These are phyloP conservation scores for Mortierella antarctica DNA, from an alignment of 192 early-diverging fungal species.

Conservation along the genomic window DNA sequence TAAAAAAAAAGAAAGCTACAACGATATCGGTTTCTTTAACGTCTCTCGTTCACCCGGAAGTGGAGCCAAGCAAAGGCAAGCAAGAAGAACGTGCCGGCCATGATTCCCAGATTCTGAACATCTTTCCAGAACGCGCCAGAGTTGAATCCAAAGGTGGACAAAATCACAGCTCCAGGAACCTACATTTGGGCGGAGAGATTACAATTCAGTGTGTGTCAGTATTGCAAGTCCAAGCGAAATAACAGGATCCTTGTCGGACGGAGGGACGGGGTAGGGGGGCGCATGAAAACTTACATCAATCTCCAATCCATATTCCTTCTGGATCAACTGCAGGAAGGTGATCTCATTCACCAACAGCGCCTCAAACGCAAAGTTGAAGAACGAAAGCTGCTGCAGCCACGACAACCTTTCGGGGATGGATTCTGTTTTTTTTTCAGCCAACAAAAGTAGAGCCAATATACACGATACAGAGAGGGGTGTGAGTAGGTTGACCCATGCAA, in stretches of 20 bases:
- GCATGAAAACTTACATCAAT: conserved; percentile 70
- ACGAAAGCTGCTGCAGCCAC: conserved; percentile 77
- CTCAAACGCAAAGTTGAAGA: conserved; percentile 91
- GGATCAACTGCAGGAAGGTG: conserved; percentile 74
- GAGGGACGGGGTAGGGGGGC: too few species aligned
- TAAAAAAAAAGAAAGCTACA: not conserved
- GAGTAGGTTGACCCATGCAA: not conserved
- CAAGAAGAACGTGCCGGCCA: conserved; percentile 71
- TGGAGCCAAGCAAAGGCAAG: conserved; percentile 83
- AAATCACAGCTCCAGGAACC: conserved; percentile 86
- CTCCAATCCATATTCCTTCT: conserved; percentile 80
- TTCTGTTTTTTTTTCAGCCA: conserved; percentile 55
- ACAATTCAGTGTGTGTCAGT: not conserved
- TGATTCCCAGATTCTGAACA: conserved; percentile 67
- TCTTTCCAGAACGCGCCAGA: conserved; percentile 86
- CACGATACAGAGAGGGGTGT: not conserved
- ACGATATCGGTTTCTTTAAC: conserved; percentile 55
- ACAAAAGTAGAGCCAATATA: conserved; percentile 4
- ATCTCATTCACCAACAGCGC: conserved; percentile 92
- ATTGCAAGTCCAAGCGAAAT: not conserved
- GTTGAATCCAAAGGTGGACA: conserved; percentile 91
- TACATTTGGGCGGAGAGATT: conserved; percentile 11
- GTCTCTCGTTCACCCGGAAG: conserved; percentile 82
- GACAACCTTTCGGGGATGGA: conserved; percentile 66
- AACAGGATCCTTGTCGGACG: not conserved